A percentile compares a stretch with the other conserved stretches of the same genome.
Conservation (phyloP, 352 stramenopile genomes). For the Pythium aphanidermatum region DNA sequence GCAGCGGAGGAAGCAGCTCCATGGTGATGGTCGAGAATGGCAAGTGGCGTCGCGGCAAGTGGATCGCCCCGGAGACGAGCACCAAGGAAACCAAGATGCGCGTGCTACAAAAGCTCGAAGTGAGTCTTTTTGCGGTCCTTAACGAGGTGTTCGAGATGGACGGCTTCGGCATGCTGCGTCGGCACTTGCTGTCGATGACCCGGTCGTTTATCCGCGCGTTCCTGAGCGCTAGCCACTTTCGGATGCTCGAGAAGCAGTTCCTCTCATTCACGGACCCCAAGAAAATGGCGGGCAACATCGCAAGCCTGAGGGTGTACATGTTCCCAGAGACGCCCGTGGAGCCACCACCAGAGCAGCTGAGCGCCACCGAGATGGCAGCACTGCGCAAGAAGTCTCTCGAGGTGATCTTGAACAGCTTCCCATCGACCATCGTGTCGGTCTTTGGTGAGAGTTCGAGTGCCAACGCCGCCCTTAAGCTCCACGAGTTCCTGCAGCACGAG, state of each 20-base stretch:
- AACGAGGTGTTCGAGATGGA: slow-evolving; percentile 85
- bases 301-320: slow-evolving; percentile 51
- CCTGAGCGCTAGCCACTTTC: slow-evolving; percentile 72
- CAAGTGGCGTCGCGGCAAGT: slow-evolving; percentile 37
- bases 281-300: slow-evolving; percentile 49
- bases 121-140: slow-evolving; percentile 66
- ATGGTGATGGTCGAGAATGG: slow-evolving; percentile 52
- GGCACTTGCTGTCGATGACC: slow-evolving; percentile 81
- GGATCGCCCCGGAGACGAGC: slow-evolving; percentile 56
- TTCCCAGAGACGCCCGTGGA: slow-evolving; percentile 29
- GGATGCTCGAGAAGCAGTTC: slow-evolving; percentile 75
- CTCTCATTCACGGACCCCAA: slow-evolving; percentile 74
- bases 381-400: slow-evolving; percentile 62
- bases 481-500: slow-evolving; percentile 85
- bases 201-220: slow-evolving; percentile 80
- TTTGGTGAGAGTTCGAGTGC: slow-evolving; percentile 70
- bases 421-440: slow-evolving; percentile 64
- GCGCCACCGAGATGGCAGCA: slow-evolving; percentile 36
- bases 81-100: slow-evolving; percentile 80
- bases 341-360: slow-evolving; percentile 8
- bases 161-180: slow-evolving; percentile 69
- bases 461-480: slow-evolving; percentile 75
- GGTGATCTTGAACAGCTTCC: slow-evolving; percentile 63
- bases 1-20: too few relatives aligned
- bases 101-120: slow-evolving; percentile 73